phyloP scores from a whole-genome alignment of 23 red algal species.

The Agarophyton chilense region DNA sequence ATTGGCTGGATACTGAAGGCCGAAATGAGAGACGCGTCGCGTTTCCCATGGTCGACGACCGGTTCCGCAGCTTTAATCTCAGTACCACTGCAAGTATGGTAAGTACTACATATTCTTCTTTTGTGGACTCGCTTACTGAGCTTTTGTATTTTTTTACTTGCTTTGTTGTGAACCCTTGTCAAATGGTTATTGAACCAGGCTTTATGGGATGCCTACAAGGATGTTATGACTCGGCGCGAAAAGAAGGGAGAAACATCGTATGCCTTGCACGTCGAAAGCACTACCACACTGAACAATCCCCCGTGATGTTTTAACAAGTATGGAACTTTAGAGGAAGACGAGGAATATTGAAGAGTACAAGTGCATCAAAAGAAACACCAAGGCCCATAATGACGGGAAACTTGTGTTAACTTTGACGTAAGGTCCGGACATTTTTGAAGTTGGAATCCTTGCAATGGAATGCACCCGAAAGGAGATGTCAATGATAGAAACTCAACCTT shows the following conservation, averaged over 20 bases:
- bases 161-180: background rate
- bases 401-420: no score
- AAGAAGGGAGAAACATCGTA: background rate
- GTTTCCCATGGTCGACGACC: slow-evolving; percentile 75
- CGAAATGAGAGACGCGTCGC: slow-evolving; percentile 28
- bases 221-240: slow-evolving; percentile 3
- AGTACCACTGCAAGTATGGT: slow-evolving; percentile 74
- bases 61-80: slow-evolving; percentile 70
- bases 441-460: no score
- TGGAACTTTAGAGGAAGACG: no score
- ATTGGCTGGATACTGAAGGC: slow-evolving; percentile 42
- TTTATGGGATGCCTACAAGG: slow-evolving; percentile 70
- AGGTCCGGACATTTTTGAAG: no score
- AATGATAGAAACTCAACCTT: no score
- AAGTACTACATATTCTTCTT: background rate
- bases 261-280: background rate
- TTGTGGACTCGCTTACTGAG: no score
- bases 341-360: no score
- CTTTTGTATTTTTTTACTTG: background rate
- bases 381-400: no score
- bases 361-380: no score
- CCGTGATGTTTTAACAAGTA: background rate
- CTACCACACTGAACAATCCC: background rate
- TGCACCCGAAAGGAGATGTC: no score
- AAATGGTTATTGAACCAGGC: slow-evolving; percentile 10